Conservation (phyloP, 2,329 filamentous ascomycete genomes). For the Lachnellula arida region DNA sequence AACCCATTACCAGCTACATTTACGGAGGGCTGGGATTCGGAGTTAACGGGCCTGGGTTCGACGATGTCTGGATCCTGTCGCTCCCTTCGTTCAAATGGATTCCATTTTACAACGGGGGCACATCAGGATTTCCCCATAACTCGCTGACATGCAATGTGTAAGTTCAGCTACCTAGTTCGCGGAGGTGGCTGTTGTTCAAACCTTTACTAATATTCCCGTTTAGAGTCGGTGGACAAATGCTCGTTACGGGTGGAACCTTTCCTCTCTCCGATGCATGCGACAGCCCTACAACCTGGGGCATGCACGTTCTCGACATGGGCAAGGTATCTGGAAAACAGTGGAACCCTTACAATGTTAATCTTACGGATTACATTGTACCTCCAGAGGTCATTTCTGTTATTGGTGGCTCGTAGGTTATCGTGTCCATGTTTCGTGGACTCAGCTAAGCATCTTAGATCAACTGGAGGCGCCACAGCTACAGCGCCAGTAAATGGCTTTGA, state of each 20-base stretch:
- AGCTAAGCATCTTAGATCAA: constrained; percentile 27
- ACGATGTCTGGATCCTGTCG: constrained; percentile 58
- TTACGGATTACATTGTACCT: constrained; percentile 50
- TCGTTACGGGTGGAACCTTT: constrained; percentile 58
- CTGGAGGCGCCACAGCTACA: constrained; percentile 50
- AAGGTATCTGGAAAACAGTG: constrained; percentile 46
- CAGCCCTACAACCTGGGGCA: constrained; percentile 46
- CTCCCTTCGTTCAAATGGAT: constrained; percentile 62
- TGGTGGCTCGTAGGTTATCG: constrained; percentile 37
- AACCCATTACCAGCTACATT: constrained; percentile 45
- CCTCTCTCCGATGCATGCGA: constrained; percentile 48
- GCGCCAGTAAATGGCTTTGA: constrained; percentile 47
- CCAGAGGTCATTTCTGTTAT: constrained; percentile 45
- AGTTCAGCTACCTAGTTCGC: background rate
- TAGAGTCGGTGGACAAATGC: constrained; percentile 50
- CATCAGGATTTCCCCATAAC: constrained; percentile 45
- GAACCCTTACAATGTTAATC: constrained; percentile 45
- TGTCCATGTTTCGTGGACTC: background rate
- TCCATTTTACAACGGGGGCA: constrained; percentile 40
- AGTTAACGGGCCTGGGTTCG: constrained; percentile 45
- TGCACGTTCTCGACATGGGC: constrained; percentile 52
- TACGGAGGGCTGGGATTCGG: constrained; percentile 55
- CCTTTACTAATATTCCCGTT: background rate
- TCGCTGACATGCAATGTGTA: constrained; percentile 53
- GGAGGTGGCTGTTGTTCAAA: no score